These are phyloP conservation scores for Prunus mongolica DNA, from an alignment of 306 rosid species.

Conservation along the genomic window DNA sequence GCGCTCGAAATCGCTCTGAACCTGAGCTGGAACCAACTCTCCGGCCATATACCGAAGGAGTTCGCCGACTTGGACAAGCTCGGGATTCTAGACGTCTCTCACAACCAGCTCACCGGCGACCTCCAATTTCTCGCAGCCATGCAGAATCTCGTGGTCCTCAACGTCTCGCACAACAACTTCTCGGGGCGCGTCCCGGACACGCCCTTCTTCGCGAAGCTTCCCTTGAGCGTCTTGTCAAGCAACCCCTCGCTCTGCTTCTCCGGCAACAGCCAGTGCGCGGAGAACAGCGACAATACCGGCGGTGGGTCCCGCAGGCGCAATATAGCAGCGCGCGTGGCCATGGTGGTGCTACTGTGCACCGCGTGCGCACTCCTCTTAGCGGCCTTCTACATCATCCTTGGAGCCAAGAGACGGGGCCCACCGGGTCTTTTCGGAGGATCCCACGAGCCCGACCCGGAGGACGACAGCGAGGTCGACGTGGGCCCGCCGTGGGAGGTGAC, in stretches of 20 bases:
- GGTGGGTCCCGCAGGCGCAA: slow-evolving; percentile 23
- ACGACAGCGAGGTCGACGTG: slow-evolving; percentile 61
- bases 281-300: background rate
- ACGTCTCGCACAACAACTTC: slow-evolving; percentile 73
- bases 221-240: slow-evolving; percentile 61
- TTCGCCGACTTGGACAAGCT: slow-evolving; percentile 60
- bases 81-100: slow-evolving; percentile 71
- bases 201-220: slow-evolving; percentile 77
- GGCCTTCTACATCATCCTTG: slow-evolving; percentile 63
- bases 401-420: slow-evolving; percentile 32
- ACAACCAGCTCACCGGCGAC: slow-evolving; percentile 69
- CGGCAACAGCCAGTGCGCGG: slow-evolving; percentile 44
- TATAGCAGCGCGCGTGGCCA: slow-evolving; percentile 68
- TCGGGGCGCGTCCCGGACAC: slow-evolving; percentile 76
- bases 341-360: slow-evolving; percentile 63
- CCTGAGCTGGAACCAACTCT: slow-evolving; percentile 67
- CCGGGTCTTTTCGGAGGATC: slow-evolving; percentile 24
- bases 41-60: slow-evolving; percentile 63
- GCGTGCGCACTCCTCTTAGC: slow-evolving; percentile 69
- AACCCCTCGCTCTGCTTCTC: slow-evolving; percentile 69
- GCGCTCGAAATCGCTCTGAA: slow-evolving; percentile 77
- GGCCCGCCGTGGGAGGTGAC: slow-evolving; percentile 93
- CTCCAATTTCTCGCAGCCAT: slow-evolving; percentile 53
- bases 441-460: slow-evolving; percentile 38
- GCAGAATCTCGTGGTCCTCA: slow-evolving; percentile 86